These are phyloP conservation scores for Phytophthora quininea DNA, from an alignment of 352 stramenopile species.

Conservation along the genomic window DNA sequence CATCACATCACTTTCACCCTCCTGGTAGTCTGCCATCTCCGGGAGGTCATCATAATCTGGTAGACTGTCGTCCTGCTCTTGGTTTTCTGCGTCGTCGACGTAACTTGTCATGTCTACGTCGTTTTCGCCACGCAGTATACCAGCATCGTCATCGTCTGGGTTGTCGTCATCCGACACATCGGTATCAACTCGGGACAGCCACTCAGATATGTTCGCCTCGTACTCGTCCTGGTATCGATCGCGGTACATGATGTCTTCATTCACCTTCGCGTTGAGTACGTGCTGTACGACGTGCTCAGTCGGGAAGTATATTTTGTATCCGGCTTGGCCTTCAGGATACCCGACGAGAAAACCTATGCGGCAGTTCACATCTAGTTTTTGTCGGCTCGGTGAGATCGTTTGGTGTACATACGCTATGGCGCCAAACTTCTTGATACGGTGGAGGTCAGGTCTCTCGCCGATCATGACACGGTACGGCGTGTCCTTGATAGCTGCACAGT, in stretches of 20 bases:
- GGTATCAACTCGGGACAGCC: not conserved
- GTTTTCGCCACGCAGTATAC: too few relatives aligned
- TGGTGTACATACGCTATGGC: slow-evolving; percentile 6
- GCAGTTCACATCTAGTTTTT: not conserved
- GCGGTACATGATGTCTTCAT: slow-evolving; percentile 9
- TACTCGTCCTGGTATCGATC: not conserved
- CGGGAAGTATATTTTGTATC: slow-evolving; percentile 8
- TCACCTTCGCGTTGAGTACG: not conserved
- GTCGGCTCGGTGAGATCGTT: not conserved
- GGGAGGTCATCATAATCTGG: not conserved
- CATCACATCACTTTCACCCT: not conserved
- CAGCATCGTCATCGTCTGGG: not conserved
- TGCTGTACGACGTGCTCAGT: not conserved
- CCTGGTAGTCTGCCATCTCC: not conserved
- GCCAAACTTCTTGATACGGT: slow-evolving; percentile 4
- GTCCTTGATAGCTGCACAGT: not conserved
- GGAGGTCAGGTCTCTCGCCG: slow-evolving; percentile 1
- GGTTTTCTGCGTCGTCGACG: not conserved
- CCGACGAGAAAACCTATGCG: slow-evolving; percentile 2
- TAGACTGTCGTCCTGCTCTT: not conserved
- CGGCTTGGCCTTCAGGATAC: not conserved
- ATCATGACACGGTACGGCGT: slow-evolving; percentile 5
- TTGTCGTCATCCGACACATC: not conserved
- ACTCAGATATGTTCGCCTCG: not conserved
- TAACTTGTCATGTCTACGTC: not conserved